Evolutionary conservation across 176 grass and related monocot species (phyloP), one percentile per base, ranked within the genome.

Genomic region (Alopecurus myosuroides): DNA sequence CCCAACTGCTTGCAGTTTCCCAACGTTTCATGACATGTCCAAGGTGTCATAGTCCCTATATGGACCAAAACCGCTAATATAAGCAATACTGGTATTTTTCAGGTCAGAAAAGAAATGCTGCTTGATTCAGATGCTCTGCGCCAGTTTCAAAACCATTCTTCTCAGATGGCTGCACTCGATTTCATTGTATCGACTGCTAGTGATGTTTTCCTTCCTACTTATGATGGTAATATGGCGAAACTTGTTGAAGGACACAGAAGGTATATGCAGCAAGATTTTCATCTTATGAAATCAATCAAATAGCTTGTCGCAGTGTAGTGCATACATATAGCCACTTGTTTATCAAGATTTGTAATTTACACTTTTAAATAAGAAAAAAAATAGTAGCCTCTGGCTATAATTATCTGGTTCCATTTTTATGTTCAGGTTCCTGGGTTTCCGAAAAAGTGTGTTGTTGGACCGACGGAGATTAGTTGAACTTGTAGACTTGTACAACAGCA

Each of bases 161-260:
- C 95, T 56, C 95, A 98, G 86, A 98, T 98, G 95, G 95, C 95
- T 71, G 93, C 95, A 34, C 91, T 98, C 4, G 95, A 98, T 88
- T 98, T 93, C 79, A 98, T 98, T 80, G 91, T 98, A 64, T 98
- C 95, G 22, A 84, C 94, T 44, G 93, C 89, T 14, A 98, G 95
- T 90, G 89, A 92, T 86, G 87, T 95, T 78, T 95, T 95, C 64
- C 85, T 98, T 85, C 93, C 95, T 49, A 95, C 95, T 13, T 95
- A 87, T 33, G 93, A 98, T 88, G 93, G 95, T 71, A 98, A 95
- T 85, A 98, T 98, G 93, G 93, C 93, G 25, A 95, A 91, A 81
- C 82, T 98, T 56, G 91, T 95, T 14, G 95, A 98, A 91, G 95
- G 95, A 41, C 92, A 95, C 74, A 85, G 95, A 74, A 98, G 95